Evolutionary conservation across 495 filamentous ascomycete species (phyloP).

Genomic region (Oleoguttula mirabilis): DNA sequence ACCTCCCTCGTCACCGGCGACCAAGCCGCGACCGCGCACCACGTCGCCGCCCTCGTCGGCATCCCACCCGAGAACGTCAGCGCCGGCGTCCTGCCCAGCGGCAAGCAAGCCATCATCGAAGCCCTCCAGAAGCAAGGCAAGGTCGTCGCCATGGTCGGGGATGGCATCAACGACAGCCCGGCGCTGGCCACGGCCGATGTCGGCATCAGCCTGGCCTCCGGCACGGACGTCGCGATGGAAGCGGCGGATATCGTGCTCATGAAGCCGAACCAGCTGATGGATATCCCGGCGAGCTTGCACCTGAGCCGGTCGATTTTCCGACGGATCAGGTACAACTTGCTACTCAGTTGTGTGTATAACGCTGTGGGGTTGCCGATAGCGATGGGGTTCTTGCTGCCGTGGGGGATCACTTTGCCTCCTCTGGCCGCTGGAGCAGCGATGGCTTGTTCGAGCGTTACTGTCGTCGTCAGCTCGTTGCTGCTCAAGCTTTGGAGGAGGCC

Average conservation of each 20-base stretch:
- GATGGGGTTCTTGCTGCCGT: slow-evolving; percentile 87
- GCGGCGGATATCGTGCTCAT: slow-evolving; percentile 94
- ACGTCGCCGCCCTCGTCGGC: slow-evolving; percentile 72
- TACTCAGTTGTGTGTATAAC: slow-evolving; percentile 91
- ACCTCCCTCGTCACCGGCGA: slow-evolving; percentile 92
- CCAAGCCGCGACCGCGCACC: slow-evolving; percentile 64
- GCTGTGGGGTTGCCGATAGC: slow-evolving; percentile 85
- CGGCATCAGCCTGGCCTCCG: slow-evolving; percentile 82
- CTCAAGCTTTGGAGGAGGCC: slow-evolving; percentile 83
- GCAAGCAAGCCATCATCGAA: slow-evolving; percentile 77
- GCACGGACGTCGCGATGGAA: slow-evolving; percentile 97
- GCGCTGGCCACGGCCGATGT: slow-evolving; percentile 86
- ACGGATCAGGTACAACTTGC: slow-evolving; percentile 85
- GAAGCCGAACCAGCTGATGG: slow-evolving; percentile 80
- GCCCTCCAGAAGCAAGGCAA: slow-evolving; percentile 58
- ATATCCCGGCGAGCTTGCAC: slow-evolving; percentile 72
- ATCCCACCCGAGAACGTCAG: slow-evolving; percentile 63
- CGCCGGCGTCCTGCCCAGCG: slow-evolving; percentile 71
- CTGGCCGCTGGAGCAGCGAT: slow-evolving; percentile 94
- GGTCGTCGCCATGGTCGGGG: slow-evolving; percentile 91
- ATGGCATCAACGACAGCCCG: slow-evolving; percentile 98
- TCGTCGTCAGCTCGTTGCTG: slow-evolving; percentile 71
- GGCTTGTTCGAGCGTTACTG: slow-evolving; percentile 80
- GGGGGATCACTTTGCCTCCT: slow-evolving; percentile 77
- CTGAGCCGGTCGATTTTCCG: slow-evolving; percentile 77